phyloP scores from a whole-genome alignment of 495 filamentous ascomycete species.

The Rusavskia elegans region DNA sequence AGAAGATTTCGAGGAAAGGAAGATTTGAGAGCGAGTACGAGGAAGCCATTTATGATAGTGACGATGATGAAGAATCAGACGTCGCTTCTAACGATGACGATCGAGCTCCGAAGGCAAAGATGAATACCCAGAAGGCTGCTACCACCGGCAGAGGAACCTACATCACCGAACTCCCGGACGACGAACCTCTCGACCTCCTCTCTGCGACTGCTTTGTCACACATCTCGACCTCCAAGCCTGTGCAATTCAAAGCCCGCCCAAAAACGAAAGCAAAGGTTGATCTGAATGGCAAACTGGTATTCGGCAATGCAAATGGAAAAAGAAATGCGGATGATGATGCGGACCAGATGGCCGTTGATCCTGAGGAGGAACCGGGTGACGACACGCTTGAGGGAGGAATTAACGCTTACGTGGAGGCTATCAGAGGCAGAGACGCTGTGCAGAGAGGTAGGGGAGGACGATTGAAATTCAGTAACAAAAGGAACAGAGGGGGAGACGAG shows the following conservation, averaged over 20 bases:
- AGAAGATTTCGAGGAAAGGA: constrained; percentile 27
- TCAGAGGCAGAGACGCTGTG: constrained; percentile 69
- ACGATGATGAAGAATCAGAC: constrained; percentile 48
- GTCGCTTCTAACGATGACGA: constrained; percentile 40
- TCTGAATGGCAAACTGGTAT: constrained; percentile 74
- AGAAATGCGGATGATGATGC: constrained; percentile 22
- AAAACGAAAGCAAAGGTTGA: constrained; percentile 42
- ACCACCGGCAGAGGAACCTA: constrained; percentile 47
- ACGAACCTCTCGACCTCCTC: constrained; percentile 86
- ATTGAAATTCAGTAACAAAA: constrained; percentile 68
- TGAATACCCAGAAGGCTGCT: constrained; percentile 26
- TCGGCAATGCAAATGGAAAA: constrained; percentile 30
- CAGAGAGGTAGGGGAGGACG: constrained; percentile 69
- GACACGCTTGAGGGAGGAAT: constrained; percentile 42
- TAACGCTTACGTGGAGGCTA: constrained; percentile 81
- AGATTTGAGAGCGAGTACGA: constrained; percentile 86
- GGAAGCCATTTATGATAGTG: constrained; percentile 83
- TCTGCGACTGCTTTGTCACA: constrained; percentile 76
- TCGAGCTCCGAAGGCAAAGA: neutral
- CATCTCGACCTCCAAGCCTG: constrained; percentile 80
- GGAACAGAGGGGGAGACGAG: constrained; percentile 34
- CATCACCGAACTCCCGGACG: constrained; percentile 71
- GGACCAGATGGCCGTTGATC: constrained; percentile 13
- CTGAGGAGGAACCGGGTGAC: constrained; percentile 10
- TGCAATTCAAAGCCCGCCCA: constrained; percentile 26